Base-by-base conservation (phyloP, 2,329 filamentous ascomycete species). In the Chlorencoelia australis region DNA sequence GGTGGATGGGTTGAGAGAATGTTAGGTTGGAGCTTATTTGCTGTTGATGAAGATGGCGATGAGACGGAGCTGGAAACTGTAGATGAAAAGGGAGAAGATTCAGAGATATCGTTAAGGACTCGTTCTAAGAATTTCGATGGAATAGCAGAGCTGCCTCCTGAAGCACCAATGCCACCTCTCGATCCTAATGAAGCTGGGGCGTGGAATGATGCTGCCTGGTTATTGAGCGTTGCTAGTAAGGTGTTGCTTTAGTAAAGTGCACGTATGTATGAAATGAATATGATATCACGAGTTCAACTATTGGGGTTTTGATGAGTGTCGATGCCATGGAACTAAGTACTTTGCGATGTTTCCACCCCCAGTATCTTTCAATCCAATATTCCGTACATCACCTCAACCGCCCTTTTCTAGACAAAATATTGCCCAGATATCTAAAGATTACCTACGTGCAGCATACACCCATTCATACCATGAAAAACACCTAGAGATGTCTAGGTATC, bases 161-260 rank as follows among this genome's bases (percentile, higher is more conserved):
- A 67, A 31, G 67, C 71, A 32, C 57, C 57, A 7, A 59, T 76
- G 25, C 64, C 65, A 52, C 71, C 52, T 20, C 61, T 65, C 7
- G 61, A 62, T 33, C 66, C 66, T 27, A 60, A 65, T 7, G 67
- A 79, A 34, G 68, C 73, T 28, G 74, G 73, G 11, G 69, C 69
- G 7, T 81, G 76, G 77, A 67, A 72, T 40, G 78, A 82, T 56
- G 77, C 75, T 17, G 75, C 75, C 11, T 82, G 77, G 78, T 57
- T 82, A 30, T 57, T 82, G 37, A 77, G 68, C 44, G 74, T 82
- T 44, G 77, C 75, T 19, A 52, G 48, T 27, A 57, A 54, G 29
- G 54, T 55, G 8, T 35, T 58, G 24, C 37, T 58, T 15, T 52
- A 20, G 18, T 28, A n/a, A 21, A 24, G 11, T 24, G 21, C 7